Evolutionary conservation across 75 land plant species (phyloP), one percentile per base, ranked within the genome.

Genomic region (Cupressus sempervirens): DNA sequence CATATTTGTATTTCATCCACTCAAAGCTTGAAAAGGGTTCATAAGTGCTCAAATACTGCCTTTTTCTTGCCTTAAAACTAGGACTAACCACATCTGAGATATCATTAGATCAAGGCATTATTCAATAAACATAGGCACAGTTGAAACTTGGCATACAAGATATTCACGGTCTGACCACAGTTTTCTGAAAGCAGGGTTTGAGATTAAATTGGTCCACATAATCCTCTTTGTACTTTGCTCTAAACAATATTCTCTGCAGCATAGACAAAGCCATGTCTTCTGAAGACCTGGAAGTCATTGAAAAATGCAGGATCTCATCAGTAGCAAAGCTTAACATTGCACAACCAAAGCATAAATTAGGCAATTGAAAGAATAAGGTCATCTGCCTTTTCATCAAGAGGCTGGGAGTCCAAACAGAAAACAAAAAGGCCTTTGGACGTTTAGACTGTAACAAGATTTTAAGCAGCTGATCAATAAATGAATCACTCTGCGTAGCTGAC

Each of bases 221-320:
- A 3, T 79, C 81, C n/a, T 79, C 81, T 79, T 45, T 79, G 12
- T 26, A 45, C 30, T 45, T 45, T 45, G 46, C 50, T n/a, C 81
- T 79, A 79, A 79, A 79, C 81, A 79, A 79, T 79, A 79, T 79
- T 29, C 32, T 79, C 32, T 79, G 50, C 50, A 79, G 50, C 81
- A 79, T 45, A 79, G 50, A 45, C 50, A 79, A 79, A 79, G 50
- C 32, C 32, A 45, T 79, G 81, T 79, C 50, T 79, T 79, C 50
- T 79, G 81, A 79, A 32, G 81, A 79, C 81, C 50, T 79, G 81
- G 81, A 79, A 79, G 30, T 29, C 81, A 79, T 79, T 79, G 81
- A 79, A 79, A 79, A 50, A 79, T n/a, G 30, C 81, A 79, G 10
- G 50, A 79, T 43, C 81, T 79, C 81, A 79, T 79, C 81, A 79